These are phyloP conservation scores for Lunasporangiospora selenospora DNA, from an alignment of 192 early-diverging fungal genomes.

Conservation along the genomic window DNA sequence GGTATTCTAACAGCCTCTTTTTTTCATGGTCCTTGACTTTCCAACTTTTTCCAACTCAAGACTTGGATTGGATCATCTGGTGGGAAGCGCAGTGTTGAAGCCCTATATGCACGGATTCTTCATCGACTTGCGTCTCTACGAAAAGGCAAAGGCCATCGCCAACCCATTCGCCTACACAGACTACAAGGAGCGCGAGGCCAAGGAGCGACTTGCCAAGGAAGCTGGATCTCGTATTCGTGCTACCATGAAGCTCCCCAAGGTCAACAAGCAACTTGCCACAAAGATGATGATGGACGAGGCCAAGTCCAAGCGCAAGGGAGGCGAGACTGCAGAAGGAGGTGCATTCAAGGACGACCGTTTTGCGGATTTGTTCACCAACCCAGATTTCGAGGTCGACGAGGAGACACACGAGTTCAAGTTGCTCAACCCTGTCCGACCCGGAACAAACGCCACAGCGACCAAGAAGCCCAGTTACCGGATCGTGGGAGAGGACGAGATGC, in stretches of 20 bases:
- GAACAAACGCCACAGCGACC: too few relatives aligned
- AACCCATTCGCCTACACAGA: conserved; percentile 97
- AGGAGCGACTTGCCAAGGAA: conserved; percentile 86
- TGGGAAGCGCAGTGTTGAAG: conserved; percentile 92
- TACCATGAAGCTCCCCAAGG: conserved; percentile 86
- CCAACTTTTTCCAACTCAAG: conserved; percentile 24
- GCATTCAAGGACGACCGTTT: conserved; percentile 89
- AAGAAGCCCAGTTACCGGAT: conserved; percentile 49
- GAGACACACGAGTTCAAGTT: conserved; percentile 81
- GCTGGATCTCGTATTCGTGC: conserved; percentile 88
- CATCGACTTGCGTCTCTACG: conserved; percentile 93
- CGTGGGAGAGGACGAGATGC: conserved; percentile 45
- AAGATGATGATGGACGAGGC: conserved; percentile 55
- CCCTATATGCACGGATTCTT: conserved; percentile 99
- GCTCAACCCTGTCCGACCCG: conserved; percentile 61
- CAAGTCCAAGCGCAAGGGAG: conserved; percentile 52
- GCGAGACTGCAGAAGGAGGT: conserved; percentile 51
- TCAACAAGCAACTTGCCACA: conserved; percentile 88
- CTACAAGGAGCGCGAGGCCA: conserved; percentile 78
- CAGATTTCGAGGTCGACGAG: conserved; percentile 92
- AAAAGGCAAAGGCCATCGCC: conserved; percentile 94
- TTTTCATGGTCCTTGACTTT: not conserved
- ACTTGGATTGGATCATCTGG: conserved; percentile 89
- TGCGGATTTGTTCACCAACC: conserved; percentile 85
- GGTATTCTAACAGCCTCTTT: not conserved